phyloP scores from a whole-genome alignment of 768 basidiomycete species.

The Leucosporidium scottii region DNA sequence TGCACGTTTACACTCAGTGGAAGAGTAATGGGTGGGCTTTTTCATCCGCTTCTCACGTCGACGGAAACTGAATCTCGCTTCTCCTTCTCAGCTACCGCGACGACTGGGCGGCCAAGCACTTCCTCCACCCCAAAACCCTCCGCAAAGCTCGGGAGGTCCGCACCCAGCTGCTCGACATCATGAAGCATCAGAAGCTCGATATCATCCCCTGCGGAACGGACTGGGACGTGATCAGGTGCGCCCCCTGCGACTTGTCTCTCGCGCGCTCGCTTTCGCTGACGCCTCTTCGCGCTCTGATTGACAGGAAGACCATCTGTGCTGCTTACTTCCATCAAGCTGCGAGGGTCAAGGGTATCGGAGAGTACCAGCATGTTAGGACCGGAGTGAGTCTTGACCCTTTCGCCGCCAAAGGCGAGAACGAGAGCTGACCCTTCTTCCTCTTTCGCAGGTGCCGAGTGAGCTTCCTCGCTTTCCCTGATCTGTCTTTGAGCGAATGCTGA shows the following conservation, averaged over 20 bases:
- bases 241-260: too few species aligned
- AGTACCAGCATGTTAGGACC: constrained; percentile 94
- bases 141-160: constrained; percentile 93
- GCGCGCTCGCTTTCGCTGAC: constrained; percentile 26
- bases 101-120: constrained; percentile 90
- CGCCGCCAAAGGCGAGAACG: too few species aligned
- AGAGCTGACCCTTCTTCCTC: not conserved
- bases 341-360: constrained; percentile 95
- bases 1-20: constrained; percentile 98
- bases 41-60: not conserved
- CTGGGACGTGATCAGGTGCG: constrained; percentile 74
- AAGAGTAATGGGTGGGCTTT: constrained; percentile 76
- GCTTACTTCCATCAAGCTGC: constrained; percentile 99
- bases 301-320: constrained; percentile 89
- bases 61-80: not conserved
- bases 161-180: constrained; percentile 92
- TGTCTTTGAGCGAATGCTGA: not conserved
- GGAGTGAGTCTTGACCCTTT: constrained; percentile 44
- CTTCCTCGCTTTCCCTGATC: too few species aligned
- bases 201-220: constrained; percentile 85
- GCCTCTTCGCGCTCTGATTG: not conserved
- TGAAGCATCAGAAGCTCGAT: constrained; percentile 98
- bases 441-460: too few species aligned
- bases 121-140: constrained; percentile 90
- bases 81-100: constrained; percentile 63